phyloP scores from a whole-genome alignment of 129 eudicot genomes.

The Calendula officinalis region DNA sequence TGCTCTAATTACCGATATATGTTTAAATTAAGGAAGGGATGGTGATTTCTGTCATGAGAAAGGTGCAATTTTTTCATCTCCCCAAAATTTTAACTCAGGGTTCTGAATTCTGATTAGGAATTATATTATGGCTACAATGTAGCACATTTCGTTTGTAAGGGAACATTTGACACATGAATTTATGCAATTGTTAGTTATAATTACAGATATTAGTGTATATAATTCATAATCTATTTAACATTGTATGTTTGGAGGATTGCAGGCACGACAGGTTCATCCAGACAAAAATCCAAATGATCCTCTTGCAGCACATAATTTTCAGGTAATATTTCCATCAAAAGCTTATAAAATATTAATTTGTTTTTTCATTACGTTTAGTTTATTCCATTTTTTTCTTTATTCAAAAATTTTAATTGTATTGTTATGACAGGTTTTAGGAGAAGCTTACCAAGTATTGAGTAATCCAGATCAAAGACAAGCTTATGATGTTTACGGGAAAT shows the following conservation, averaged over 20 bases:
- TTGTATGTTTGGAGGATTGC: slow-evolving; percentile 35
- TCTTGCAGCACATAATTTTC: slow-evolving; percentile 91
- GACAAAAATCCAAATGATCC: slow-evolving; percentile 98
- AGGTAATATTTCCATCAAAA: slow-evolving; percentile 41
- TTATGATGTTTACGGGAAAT: slow-evolving; percentile 82
- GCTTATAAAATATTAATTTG: not conserved
- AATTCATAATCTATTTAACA: slow-evolving; percentile 13
- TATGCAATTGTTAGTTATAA: not conserved
- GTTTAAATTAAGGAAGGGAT: too few relatives aligned
- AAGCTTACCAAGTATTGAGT: slow-evolving; percentile 97
- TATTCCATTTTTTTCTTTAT: not conserved
- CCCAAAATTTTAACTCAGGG: too few relatives aligned
- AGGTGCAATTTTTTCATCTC: too few relatives aligned
- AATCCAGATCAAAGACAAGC: slow-evolving; percentile 88
- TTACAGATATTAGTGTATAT: not conserved
- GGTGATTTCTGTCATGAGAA: too few relatives aligned
- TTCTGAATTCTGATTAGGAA: slow-evolving; percentile 1
- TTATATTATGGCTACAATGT: slow-evolving; percentile 11
- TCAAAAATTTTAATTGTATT: not conserved
- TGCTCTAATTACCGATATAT: too few relatives aligned
- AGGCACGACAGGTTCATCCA: slow-evolving; percentile 98
- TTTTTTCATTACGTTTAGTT: not conserved
- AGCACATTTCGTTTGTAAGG: slow-evolving; percentile 4
- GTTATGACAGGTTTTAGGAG: slow-evolving; percentile 73
- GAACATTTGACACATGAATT: not conserved